Conservation (phyloP, 129 eudicot species). For the Artemisia annua region DNA sequence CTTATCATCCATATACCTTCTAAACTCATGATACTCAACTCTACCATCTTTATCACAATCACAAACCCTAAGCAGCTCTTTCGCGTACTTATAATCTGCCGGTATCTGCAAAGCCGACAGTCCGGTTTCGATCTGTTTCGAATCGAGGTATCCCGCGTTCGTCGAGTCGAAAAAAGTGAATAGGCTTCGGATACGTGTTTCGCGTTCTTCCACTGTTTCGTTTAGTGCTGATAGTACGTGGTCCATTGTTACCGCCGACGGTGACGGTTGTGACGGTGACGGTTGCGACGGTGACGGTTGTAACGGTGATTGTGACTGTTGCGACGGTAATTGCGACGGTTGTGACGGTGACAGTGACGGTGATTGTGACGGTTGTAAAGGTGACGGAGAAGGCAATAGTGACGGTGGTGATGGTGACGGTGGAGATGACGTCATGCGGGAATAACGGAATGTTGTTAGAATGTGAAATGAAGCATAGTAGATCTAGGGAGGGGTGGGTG, state of each 20-base stretch:
- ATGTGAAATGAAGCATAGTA: too few relatives aligned
- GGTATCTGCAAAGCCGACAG: slow-evolving; percentile 84
- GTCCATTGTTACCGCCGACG: slow-evolving; percentile 69
- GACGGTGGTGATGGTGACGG: too few relatives aligned
- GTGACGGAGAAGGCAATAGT: slow-evolving; percentile 21
- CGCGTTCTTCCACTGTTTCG: slow-evolving; percentile 85
- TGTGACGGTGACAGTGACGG: too few relatives aligned
- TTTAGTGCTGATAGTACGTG: slow-evolving; percentile 77
- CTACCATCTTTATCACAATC: slow-evolving; percentile 89
- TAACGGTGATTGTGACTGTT: too few relatives aligned
- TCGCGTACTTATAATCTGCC: slow-evolving; percentile 86
- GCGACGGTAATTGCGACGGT: too few relatives aligned
- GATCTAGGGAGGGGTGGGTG: too few relatives aligned
- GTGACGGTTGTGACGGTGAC: too few relatives aligned
- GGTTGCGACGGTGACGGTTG: too few relatives aligned
- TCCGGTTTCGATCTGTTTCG: slow-evolving; percentile 69
- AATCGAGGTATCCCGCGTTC: slow-evolving; percentile 75
- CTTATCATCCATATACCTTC: slow-evolving; percentile 97
- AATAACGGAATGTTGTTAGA: too few relatives aligned
- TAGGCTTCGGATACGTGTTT: slow-evolving; percentile 62
- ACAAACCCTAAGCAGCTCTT: slow-evolving; percentile 80
- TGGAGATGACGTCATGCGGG: too few relatives aligned
- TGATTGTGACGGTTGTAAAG: slow-evolving; percentile 27
- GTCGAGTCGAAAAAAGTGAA: slow-evolving; percentile 71
- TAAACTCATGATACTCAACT: slow-evolving; percentile 87